A percentile compares a stretch with the other conserved stretches of the same genome.
phyloP scores from a whole-genome alignment of 768 basidiomycete species.

The Psilocybe azurescens region DNA sequence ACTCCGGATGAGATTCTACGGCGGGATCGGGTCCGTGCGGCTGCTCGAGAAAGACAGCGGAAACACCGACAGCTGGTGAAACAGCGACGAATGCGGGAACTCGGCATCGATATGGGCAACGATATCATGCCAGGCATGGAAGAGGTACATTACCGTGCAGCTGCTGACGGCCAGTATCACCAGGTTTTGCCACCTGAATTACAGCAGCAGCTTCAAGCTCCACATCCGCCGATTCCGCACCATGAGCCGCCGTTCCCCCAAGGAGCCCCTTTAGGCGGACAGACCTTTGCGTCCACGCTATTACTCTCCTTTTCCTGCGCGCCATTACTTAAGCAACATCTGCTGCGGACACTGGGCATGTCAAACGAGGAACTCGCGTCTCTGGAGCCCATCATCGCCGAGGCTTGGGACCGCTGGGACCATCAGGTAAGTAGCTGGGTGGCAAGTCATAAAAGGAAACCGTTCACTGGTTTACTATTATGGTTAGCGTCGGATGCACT shows the following conservation, averaged over 20 bases:
- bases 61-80: constrained; percentile 84
- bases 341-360: constrained; percentile 74
- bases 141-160: constrained; percentile 68
- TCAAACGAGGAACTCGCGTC: constrained; percentile 80
- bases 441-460: constrained; percentile 9
- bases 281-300: constrained; percentile 81
- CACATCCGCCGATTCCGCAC: constrained; percentile 39
- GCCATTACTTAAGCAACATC: constrained; percentile 74
- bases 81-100: constrained; percentile 79
- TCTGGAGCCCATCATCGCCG: constrained; percentile 80
- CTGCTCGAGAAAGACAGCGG: constrained; percentile 80
- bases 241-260: constrained; percentile 71
- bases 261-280: constrained; percentile 61
- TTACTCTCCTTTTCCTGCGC: constrained; percentile 79
- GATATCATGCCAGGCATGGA: constrained; percentile 70
- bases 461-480: not conserved
- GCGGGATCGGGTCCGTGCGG: constrained; percentile 73
- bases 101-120: constrained; percentile 84
- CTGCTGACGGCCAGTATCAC: constrained; percentile 50
- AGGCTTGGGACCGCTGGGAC: constrained; percentile 89
- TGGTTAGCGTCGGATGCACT: constrained; percentile 45
- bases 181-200: constrained; percentile 48
- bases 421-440: constrained; percentile 58
- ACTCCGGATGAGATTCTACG: constrained; percentile 70
- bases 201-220: constrained; percentile 35